phyloP scores from a whole-genome alignment of 2,329 filamentous ascomycete species.

The Chaetomiaceae sp. region DNA sequence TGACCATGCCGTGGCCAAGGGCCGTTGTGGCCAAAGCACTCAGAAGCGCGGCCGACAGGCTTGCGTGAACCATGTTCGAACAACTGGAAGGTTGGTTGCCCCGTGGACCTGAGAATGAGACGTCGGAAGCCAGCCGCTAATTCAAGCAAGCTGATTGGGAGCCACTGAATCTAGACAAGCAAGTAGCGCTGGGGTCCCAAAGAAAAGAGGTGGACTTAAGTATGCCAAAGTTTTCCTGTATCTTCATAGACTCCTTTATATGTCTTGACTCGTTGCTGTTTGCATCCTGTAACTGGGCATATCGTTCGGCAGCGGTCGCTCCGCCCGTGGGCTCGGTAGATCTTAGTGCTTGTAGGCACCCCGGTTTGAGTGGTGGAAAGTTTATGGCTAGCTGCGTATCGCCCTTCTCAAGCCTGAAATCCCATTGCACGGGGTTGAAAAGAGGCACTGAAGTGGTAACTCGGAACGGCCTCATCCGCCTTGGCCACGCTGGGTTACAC shows the following conservation, averaged over 20 bases:
- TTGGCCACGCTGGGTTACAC: too few relatives aligned
- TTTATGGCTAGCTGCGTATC: not conserved
- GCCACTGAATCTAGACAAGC: too few relatives aligned
- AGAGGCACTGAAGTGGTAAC: not conserved
- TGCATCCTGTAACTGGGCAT: too few relatives aligned
- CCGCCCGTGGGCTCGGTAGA: not conserved
- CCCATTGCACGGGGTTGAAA: not conserved
- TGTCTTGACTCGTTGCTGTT: not conserved
- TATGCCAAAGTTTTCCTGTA: too few relatives aligned
- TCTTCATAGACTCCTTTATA: not conserved
- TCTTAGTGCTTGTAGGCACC: not conserved
- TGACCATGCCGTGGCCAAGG: constrained; percentile 43
- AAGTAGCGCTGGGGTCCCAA: too few relatives aligned
- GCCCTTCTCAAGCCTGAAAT: too few relatives aligned
- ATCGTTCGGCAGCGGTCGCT: too few relatives aligned
- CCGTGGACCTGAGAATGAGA: not conserved
- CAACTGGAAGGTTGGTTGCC: not conserved
- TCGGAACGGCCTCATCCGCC: constrained; percentile 1
- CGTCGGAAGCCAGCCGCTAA: not conserved
- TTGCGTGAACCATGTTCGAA: not conserved
- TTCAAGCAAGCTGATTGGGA: too few relatives aligned
- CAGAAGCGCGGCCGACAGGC: constrained; percentile 3
- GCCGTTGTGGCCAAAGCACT: constrained; percentile 29
- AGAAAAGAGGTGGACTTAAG: not conserved
- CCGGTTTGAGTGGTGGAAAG: not conserved